Base-by-base conservation (phyloP, 139 green algal species). In the Coccomyxa sp. region DNA sequence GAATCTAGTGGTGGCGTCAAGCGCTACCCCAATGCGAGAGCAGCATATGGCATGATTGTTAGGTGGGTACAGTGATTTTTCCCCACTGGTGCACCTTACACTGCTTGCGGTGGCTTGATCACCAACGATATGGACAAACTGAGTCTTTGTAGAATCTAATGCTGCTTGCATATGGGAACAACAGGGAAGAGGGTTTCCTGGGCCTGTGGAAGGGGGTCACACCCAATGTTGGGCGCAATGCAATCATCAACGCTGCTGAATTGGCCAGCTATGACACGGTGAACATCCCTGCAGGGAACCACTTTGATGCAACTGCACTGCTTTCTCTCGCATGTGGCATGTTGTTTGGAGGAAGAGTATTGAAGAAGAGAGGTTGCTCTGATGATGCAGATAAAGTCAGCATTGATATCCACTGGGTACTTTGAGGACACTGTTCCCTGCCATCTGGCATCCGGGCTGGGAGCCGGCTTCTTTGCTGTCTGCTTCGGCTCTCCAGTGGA, bases 201-300 rank as follows among this genome's bases (percentile, higher is more conserved):
- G 93, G 91, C 14, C 90, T 99, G 82, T 99, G 97, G 97, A 98
- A 93, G 67, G 97, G 97, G 23, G 81, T 99, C 30, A 94, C 93
- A 0, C 97, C 97, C 75, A 99, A 99, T 90, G 92, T 99, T 21
- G 95, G 93, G 3, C 91, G 97, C 32, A 99, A 99, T 86, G 94
- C 97, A 75, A 94, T 99, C 86, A 97, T 99, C 89, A 99, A 99
- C 82, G 97, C 97, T 4, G 95, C 95, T 0, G 97, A 99, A 92
- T 92, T 99, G 79, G 97, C 97, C 57, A 93, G 83, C 15, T 99
- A 99, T 82, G 97, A 99, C 89, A 94, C 98, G 89, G 88, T 95
- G 75, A 89, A 83, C 15, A 87, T 80, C 75, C 80, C 51, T 30
- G 38, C 18, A 77, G 92, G 67, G 25, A 9, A n/a, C 7, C 38